Evolutionary conservation across 129 eudicot genomes (phyloP).

Genomic region (Sambucus nigra): DNA sequence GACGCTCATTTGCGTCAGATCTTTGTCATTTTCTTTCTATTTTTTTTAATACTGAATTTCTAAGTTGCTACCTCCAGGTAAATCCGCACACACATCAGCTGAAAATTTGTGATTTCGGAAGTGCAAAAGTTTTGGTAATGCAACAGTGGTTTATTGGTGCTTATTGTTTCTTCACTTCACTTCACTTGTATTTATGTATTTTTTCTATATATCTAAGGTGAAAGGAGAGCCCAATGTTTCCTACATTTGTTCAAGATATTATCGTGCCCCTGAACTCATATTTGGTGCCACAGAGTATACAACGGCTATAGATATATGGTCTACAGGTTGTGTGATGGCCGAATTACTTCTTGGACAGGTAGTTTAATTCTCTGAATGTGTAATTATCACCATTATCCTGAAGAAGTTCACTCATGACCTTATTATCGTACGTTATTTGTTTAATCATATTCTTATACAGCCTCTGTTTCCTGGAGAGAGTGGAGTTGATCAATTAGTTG

Average conservation of each 20-base stretch:
- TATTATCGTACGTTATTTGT: not conserved
- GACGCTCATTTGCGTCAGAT: no score
- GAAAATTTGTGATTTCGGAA: slow-evolving; percentile 95
- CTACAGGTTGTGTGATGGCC: slow-evolving; percentile 99
- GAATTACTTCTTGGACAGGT: slow-evolving; percentile 99
- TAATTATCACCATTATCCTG: no score
- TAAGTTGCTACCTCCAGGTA: slow-evolving; percentile 49
- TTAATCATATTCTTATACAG: slow-evolving; percentile 34
- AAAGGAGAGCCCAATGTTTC: slow-evolving; percentile 99
- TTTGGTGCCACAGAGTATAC: slow-evolving; percentile 99
- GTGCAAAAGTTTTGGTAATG: slow-evolving; percentile 95
- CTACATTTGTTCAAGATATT: slow-evolving; percentile 94
- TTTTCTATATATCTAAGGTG: slow-evolving; percentile 31
- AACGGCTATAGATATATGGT: slow-evolving; percentile 99
- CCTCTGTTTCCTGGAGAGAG: slow-evolving; percentile 99
- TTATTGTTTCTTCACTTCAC: slow-evolving; percentile 1
- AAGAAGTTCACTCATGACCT: not conserved
- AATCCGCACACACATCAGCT: slow-evolving; percentile 99
- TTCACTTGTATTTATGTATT: slow-evolving; percentile 10
- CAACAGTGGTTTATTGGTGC: slow-evolving; percentile 9
- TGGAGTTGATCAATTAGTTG: slow-evolving; percentile 99
- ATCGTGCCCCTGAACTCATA: slow-evolving; percentile 98
- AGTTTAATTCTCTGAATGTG: slow-evolving; percentile 5
- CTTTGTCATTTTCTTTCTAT: no score
- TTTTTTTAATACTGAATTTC: slow-evolving; percentile 9